These are phyloP conservation scores for Candida sithepensis DNA, from an alignment of 805 yeast genomes.

Conservation along the genomic window DNA sequence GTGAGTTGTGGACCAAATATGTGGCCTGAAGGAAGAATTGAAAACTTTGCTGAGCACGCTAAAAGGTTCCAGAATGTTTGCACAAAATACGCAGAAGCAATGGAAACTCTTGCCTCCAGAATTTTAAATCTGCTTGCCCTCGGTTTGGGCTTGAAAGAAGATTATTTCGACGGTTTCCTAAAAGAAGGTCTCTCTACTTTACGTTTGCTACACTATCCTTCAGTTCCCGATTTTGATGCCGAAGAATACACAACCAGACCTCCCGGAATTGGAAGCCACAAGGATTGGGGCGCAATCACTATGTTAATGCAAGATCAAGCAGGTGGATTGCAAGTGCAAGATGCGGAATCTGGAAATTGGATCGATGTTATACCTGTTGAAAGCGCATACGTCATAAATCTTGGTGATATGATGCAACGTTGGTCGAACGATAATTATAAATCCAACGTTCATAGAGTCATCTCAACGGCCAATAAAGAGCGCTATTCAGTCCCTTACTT, in stretches of 20 bases:
- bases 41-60: slow-evolving; percentile 9
- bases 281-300: slow-evolving; percentile 36
- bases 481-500: slow-evolving; percentile 31
- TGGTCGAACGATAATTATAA: slow-evolving; percentile 36
- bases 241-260: slow-evolving; percentile 29
- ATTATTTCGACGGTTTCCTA: slow-evolving; percentile 24
- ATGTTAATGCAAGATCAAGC: slow-evolving; percentile 33
- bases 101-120: neutral
- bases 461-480: slow-evolving; percentile 25
- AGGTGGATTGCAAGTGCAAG: slow-evolving; percentile 37
- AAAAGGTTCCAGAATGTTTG: neutral
- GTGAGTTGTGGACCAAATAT: slow-evolving; percentile 19
- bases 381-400: slow-evolving; percentile 35
- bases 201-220: slow-evolving; percentile 33
- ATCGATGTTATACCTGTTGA: slow-evolving; percentile 30
- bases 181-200: slow-evolving; percentile 27
- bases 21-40: slow-evolving; percentile 15
- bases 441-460: slow-evolving; percentile 39
- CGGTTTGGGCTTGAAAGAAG: slow-evolving; percentile 28
- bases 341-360: slow-evolving; percentile 27
- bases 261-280: slow-evolving; percentile 34
- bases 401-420: slow-evolving; percentile 37
- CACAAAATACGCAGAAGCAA: neutral
- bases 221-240: slow-evolving; percentile 26
- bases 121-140: slow-evolving; percentile 16